Evolutionary conservation across 441 rosid species (phyloP).

Genomic region (Aquilaria agallochum): DNA sequence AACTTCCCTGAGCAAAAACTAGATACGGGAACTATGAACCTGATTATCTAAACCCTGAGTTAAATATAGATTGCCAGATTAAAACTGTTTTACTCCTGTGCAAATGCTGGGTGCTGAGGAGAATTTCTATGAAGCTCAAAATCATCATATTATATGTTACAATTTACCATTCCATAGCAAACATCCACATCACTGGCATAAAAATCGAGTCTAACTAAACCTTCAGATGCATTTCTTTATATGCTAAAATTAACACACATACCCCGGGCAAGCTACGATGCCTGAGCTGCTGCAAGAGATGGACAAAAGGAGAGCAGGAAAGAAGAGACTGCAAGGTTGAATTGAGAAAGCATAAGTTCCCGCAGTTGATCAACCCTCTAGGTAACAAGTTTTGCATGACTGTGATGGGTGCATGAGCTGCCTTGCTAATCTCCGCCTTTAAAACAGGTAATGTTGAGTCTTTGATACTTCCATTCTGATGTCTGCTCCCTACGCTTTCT

Average conservation of each 20-base stretch:
- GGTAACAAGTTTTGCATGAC: constrained; percentile 44
- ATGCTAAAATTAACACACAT: constrained; percentile 1
- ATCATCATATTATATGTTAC: too few species aligned
- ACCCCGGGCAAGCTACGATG: constrained; percentile 61
- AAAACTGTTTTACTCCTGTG: too few species aligned
- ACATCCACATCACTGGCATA: background rate
- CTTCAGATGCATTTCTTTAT: background rate
- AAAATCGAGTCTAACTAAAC: background rate
- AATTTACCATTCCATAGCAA: too few species aligned
- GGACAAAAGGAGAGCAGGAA: constrained; percentile 83
- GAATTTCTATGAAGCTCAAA: too few species aligned
- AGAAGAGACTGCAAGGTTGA: constrained; percentile 87
- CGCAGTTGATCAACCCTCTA: constrained; percentile 77
- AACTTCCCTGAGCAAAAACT: too few species aligned
- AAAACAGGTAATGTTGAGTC: constrained; percentile 1
- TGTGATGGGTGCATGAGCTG: constrained; percentile 30
- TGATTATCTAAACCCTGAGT: too few species aligned
- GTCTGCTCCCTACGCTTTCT: constrained; percentile 23
- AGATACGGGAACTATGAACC: too few species aligned
- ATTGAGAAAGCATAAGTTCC: constrained; percentile 90
- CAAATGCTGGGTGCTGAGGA: too few species aligned
- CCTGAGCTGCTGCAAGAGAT: constrained; percentile 66
- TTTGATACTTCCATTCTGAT: constrained; percentile 21
- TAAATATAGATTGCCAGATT: too few species aligned
- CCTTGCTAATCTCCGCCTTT: constrained; percentile 25